Conservation (phyloP, 2,329 filamentous ascomycete species). For the Grosmannia huntii region DNA sequence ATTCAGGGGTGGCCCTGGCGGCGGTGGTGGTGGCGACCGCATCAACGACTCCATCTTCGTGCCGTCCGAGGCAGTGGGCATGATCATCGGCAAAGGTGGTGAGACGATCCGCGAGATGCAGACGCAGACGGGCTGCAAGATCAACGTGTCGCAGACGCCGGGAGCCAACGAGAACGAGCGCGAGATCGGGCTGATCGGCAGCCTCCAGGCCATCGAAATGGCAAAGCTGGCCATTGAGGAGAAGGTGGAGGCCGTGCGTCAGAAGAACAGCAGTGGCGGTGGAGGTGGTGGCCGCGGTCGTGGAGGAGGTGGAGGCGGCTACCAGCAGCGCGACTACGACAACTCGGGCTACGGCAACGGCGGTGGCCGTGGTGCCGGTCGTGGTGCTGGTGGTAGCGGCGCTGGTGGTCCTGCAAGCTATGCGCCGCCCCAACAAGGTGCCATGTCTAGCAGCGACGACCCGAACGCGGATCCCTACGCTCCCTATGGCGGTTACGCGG, state of each 20-base stretch:
- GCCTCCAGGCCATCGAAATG: constrained; percentile 60
- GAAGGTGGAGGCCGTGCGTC: constrained; percentile 72
- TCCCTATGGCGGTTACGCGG: constrained; percentile 70
- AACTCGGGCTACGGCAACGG: constrained; percentile 33
- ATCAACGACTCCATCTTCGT: constrained; percentile 74
- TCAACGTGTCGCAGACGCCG: constrained; percentile 77
- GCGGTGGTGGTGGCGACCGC: constrained; percentile 44
- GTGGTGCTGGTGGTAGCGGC: constrained; percentile 20
- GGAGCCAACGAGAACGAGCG: constrained; percentile 68
- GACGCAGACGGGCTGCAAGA: constrained; percentile 76
- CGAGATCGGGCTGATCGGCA: constrained; percentile 76
- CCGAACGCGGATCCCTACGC: constrained; percentile 58
- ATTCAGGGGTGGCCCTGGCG: constrained; percentile 21
- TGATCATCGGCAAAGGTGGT: constrained; percentile 92
- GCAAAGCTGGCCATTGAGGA: constrained; percentile 82
- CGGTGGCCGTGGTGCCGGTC: constrained; percentile 39
- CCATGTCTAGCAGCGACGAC: constrained; percentile 26
- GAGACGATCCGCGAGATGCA: constrained; percentile 95
- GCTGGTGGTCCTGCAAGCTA: constrained; percentile 27
- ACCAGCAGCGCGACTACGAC: constrained; percentile 39
- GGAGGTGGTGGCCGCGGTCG: constrained; percentile 31
- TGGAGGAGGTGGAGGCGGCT: constrained; percentile 26
- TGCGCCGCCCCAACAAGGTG: constrained; percentile 11
- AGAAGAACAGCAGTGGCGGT: constrained; percentile 39
- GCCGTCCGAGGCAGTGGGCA: constrained; percentile 82